Base-by-base conservation (phyloP, 371 early-diverging fungal genomes). In the Syncephalis fuscata region DNA sequence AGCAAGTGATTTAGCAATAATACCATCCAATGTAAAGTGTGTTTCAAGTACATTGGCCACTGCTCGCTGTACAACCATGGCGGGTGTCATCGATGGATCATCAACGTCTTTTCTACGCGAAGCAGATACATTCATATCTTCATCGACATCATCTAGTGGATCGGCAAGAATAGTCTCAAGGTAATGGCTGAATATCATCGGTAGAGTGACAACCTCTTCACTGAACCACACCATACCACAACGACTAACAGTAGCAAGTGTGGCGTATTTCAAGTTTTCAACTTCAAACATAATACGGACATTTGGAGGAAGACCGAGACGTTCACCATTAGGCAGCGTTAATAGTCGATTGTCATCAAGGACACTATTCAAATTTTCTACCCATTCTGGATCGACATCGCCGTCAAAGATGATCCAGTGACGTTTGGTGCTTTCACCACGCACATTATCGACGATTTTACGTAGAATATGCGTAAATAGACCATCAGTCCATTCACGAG, bases 391-490 rank as follows among this genome's bases (percentile, higher is more conserved):
- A 68, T 98, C 97, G 25, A 98, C 92, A 69, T 94, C 97, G 56
- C 99, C 97, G 66, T 98, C 99, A 66, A 98, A 99, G 25, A 99
- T 80, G 54, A 99, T 96, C 98, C 98, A 98, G 59, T 95, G 94
- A 16, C 94, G 81, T 57, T 82, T 85, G 32, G 69, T 51, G 49
- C 80, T 81, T 67, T 98, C 97, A 49, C 97, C 96, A 61, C 95
- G 83, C n/a, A 91, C 91, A 46, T 96, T 91, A 58, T 93, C 93
- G 16, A 96, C 77, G 56, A 95, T 96, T 65, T 90, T 89, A 51
- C 99, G 84, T 47, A 99, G 71, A 32, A 96, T 81, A 52, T 86
- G 87, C 10, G 99, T 98, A 54, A 99, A 99, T 42, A 95, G 66
- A 54, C 98, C 96, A 61, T 99, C 99, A 3, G 87, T 93, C 99